Evolutionary conservation across 1,284 basidiomycete species (phyloP).

Genomic region (Ganoderma lucidum): DNA sequence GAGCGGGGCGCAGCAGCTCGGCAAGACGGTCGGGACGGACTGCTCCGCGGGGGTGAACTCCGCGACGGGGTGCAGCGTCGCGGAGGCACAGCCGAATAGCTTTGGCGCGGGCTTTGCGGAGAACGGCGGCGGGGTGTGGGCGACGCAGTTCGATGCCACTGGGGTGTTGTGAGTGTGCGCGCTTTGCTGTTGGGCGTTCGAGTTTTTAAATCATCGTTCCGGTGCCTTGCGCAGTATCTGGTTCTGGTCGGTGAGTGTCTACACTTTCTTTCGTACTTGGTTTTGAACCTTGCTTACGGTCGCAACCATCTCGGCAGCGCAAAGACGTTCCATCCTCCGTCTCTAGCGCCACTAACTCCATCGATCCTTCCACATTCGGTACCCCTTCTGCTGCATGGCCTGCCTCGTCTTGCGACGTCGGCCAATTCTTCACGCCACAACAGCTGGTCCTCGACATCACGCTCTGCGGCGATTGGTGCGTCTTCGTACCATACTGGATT

Average conservation of each 20-base stretch:
- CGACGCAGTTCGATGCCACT: slow-evolving; percentile 64
- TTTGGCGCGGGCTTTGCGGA: slow-evolving; percentile 61
- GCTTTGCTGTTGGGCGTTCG: neutral
- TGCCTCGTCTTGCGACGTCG: slow-evolving; percentile 53
- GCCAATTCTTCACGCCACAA: slow-evolving; percentile 59
- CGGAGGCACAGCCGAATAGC: slow-evolving; percentile 56
- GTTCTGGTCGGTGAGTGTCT: slow-evolving; percentile 63
- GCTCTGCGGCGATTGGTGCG: slow-evolving; percentile 61
- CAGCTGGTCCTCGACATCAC: slow-evolving; percentile 62
- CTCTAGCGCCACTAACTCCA: slow-evolving; percentile 37
- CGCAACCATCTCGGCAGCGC: slow-evolving; percentile 40
- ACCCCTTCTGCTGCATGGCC: slow-evolving; percentile 64
- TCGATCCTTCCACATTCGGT: slow-evolving; percentile 66
- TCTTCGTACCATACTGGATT: slow-evolving; percentile 40
- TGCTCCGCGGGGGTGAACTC: slow-evolving; percentile 44
- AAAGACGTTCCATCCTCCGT: slow-evolving; percentile 43
- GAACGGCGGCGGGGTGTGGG: slow-evolving; percentile 71
- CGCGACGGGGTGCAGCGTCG: slow-evolving; percentile 25
- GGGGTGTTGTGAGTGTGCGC: slow-evolving; percentile 44
- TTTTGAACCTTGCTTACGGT: neutral
- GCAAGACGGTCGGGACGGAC: slow-evolving; percentile 45
- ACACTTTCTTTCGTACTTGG: neutral
- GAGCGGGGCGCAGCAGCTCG: slow-evolving; percentile 46
- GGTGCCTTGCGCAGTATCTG: slow-evolving; percentile 58
- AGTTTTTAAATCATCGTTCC: neutral